Base-by-base conservation (phyloP, 139 green algal genomes). In the Tetradesmus obliquus region DNA sequence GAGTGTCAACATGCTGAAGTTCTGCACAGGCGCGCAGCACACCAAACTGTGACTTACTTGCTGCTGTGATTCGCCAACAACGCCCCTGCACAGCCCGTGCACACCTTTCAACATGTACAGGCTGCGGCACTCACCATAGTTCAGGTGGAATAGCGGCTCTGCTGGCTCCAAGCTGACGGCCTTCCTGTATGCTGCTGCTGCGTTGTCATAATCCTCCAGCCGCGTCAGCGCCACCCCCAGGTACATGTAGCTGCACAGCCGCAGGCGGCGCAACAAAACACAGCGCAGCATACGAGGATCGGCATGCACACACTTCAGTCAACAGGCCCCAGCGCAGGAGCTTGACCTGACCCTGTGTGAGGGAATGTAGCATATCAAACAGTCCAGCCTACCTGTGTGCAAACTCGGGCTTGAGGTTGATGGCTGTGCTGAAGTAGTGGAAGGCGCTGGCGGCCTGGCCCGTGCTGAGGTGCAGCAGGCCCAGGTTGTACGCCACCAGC, bases 401-500 rank as follows among this genome's bases (percentile, higher is more conserved):
- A 87, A 97, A 97, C 81, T 96, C 94, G 87, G 96, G 95, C 86
- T 97, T 97, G 86, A 97, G 93, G 92, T 98, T 98, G 91, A 98
- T 95, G 76, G 95, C 95, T 17, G 93, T 87, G 88, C 94, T 97
- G 92, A 98, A 95, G 93, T 96, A 96, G 91, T 97, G 96, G 93
- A 98, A 98, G 8, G 96, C 96, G 51, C 93, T 95, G 45, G 96
- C 96, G 60, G 95, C 95, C 94, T 98, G 95, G 1, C 92, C 94
- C n/a, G 94, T 94, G 92, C 93, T 93, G 71, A 96, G 92, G 92
- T 96, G 93, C 57, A 97, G 95, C 60, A 98, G 92, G 12, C 96
- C 96, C 19, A 98, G 91, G 94, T 98, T 98, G 94, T 98, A 97
- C 7, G 89, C 91, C 51, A 97, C 95, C 84, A 98, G 96, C 96